Conservation (phyloP, 768 basidiomycete species). For the Auricularia heimuer region DNA sequence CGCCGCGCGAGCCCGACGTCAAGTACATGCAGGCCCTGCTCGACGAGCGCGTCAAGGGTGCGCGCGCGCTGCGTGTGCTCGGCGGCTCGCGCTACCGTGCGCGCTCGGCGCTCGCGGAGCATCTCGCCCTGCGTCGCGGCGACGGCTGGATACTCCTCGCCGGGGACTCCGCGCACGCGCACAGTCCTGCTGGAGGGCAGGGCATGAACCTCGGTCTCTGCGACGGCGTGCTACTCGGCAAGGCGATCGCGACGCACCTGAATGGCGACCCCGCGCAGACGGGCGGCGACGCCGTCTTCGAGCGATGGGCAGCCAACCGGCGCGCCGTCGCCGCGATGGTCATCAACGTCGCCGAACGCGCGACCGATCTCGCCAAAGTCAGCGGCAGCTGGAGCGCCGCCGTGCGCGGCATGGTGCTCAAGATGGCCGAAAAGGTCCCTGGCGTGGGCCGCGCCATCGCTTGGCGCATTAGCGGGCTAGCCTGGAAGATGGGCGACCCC, state of each 20-base stretch:
- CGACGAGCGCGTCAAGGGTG: slow-evolving; percentile 1
- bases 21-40: slow-evolving; percentile 5
- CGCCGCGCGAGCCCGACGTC: slow-evolving; percentile 3
- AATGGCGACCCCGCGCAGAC: slow-evolving; percentile 7
- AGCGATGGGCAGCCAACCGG: slow-evolving; percentile 27
- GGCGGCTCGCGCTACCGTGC: slow-evolving; percentile 6
- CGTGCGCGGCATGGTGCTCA: not conserved
- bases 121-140: not conserved
- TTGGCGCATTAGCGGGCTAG: not conserved
- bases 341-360: slow-evolving; percentile 31
- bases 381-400: not conserved
- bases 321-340: slow-evolving; percentile 31
- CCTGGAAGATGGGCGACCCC: not conserved
- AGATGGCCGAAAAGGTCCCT: not conserved
- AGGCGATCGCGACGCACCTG: slow-evolving; percentile 31
- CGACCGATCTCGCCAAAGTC: slow-evolving; percentile 13
- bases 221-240: slow-evolving; percentile 38
- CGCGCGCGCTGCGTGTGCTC: not conserved
- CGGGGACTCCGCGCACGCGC: slow-evolving; percentile 44
- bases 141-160: slow-evolving; percentile 17
- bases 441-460: not conserved
- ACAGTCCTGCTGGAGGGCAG: slow-evolving; percentile 45
- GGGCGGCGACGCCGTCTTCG: slow-evolving; percentile 24
- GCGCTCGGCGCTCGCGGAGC: slow-evolving; percentile 5
- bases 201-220: slow-evolving; percentile 54